Conservation (phyloP, 495 filamentous ascomycete genomes). For the Pseudomonodictys pantanalensis region DNA sequence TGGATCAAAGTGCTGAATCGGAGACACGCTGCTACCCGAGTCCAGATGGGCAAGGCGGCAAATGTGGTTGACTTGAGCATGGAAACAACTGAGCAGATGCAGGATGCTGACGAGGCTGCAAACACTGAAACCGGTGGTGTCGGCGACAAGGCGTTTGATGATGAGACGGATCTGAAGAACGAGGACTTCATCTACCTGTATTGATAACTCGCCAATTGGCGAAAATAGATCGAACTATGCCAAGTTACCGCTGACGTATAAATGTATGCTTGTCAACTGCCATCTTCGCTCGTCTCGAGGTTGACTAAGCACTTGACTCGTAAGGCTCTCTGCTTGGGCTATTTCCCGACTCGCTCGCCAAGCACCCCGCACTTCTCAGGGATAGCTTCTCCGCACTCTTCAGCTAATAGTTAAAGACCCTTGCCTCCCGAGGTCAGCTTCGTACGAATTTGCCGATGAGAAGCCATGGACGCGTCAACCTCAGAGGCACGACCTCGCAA, state of each 20-base stretch:
- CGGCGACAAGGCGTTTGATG: conserved; percentile 37
- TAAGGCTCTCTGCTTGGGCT: too few species aligned
- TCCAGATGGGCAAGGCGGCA: conserved; percentile 50
- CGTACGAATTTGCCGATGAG: conserved; percentile 23
- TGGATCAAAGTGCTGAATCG: conserved; percentile 53
- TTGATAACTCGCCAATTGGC: too few species aligned
- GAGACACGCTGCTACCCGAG: conserved; percentile 49
- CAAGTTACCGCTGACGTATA: too few species aligned
- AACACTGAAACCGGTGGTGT: conserved; percentile 22
- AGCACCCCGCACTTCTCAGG: too few species aligned
- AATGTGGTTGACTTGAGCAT: conserved; percentile 34
- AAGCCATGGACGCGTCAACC: not conserved
- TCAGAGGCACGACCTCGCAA: conserved; percentile 5
- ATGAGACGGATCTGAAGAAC: conserved; percentile 39
- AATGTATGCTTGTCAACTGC: too few species aligned
- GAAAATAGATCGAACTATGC: too few species aligned
- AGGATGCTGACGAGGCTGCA: conserved; percentile 20
- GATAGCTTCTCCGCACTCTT: too few species aligned
- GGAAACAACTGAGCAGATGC: conserved; percentile 24
- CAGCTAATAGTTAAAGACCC: not conserved
- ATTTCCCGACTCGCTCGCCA: too few species aligned
- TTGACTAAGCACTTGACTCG: too few species aligned
- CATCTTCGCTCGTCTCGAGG: too few species aligned
- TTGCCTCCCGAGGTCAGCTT: not conserved
- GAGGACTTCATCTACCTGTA: conserved; percentile 41